Evolutionary conservation across 345 rosid species (phyloP).

Genomic region (Lumnitzera littorea): DNA sequence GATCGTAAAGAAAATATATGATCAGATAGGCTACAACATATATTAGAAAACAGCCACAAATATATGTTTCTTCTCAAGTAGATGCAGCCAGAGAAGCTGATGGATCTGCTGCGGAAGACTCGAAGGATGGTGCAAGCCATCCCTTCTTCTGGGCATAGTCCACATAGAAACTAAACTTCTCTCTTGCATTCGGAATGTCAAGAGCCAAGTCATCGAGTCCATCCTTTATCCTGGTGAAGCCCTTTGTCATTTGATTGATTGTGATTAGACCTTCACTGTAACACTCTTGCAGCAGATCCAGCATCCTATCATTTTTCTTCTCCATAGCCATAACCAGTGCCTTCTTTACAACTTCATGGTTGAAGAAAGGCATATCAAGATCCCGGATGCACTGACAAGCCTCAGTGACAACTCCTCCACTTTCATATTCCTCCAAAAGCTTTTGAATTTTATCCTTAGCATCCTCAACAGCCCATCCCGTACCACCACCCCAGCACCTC

Average conservation of each 20-base stretch:
- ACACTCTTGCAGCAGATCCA: constrained; percentile 81
- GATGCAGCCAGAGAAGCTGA: constrained; percentile 14
- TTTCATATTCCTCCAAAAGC: constrained; percentile 88
- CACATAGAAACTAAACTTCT: constrained; percentile 61
- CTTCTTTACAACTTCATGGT: constrained; percentile 98
- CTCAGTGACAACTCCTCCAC: constrained; percentile 81
- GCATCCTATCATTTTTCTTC: constrained; percentile 86
- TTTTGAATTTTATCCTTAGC: constrained; percentile 97
- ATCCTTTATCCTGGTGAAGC: constrained; percentile 76
- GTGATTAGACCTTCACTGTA: constrained; percentile 88
- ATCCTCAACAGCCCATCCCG: constrained; percentile 98
- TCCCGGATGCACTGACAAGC: constrained; percentile 98
- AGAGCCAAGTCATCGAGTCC: constrained; percentile 94
- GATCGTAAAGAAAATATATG: constrained; percentile 11
- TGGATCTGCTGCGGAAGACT: constrained; percentile 20
- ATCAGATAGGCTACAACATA: constrained; percentile 21
- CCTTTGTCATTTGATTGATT: constrained; percentile 86
- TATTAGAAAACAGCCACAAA: constrained; percentile 13
- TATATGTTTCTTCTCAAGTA: constrained; percentile 26
- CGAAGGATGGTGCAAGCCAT: constrained; percentile 65
- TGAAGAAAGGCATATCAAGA: constrained; percentile 93
- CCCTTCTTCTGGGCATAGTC: constrained; percentile 70
- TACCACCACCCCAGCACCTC: constrained; percentile 99
- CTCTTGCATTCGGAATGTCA: constrained; percentile 86
- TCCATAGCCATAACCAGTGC: constrained; percentile 99